Conservation (phyloP, 345 rosid genomes). For the Stellera chamaejasme region DNA sequence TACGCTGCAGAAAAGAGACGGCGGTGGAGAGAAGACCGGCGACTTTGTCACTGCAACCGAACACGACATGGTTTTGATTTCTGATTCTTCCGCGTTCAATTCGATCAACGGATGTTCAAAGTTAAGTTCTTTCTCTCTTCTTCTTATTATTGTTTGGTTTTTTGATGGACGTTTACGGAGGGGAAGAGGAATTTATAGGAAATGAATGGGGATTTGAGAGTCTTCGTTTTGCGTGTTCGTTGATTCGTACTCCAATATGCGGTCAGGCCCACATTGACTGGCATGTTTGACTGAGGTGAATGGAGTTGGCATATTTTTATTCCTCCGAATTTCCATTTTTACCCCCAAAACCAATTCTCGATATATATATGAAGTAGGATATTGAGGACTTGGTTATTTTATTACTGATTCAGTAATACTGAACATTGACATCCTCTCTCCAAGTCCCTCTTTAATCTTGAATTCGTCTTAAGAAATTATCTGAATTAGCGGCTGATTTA, state of each 20-base stretch:
- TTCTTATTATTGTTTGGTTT: background rate
- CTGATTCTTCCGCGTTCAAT: background rate
- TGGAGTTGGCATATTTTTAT: too few relatives aligned
- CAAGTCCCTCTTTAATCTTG: too few relatives aligned
- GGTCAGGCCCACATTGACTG: too few relatives aligned
- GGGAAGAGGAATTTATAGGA: background rate
- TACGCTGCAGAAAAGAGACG: constrained; percentile 60
- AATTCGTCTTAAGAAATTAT: too few relatives aligned
- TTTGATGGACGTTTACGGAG: background rate
- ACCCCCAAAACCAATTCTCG: too few relatives aligned
- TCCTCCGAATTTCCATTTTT: too few relatives aligned
- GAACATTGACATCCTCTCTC: too few relatives aligned
- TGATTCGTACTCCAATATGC: background rate
- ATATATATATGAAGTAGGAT: too few relatives aligned
- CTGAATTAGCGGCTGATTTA: too few relatives aligned
- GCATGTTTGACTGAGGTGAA: too few relatives aligned
- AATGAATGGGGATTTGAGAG: background rate
- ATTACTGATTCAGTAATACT: too few relatives aligned
- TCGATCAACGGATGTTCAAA: background rate
- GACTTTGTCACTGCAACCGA: constrained; percentile 67
- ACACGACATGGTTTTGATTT: constrained; percentile 41
- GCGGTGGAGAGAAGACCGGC: constrained; percentile 74
- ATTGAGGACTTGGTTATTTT: too few relatives aligned
- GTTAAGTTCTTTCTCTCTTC: background rate
- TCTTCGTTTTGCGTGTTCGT: background rate